These are phyloP conservation scores for Cryptococcus amylolentus DNA, from an alignment of 1,284 basidiomycete species.

Conservation along the genomic window DNA sequence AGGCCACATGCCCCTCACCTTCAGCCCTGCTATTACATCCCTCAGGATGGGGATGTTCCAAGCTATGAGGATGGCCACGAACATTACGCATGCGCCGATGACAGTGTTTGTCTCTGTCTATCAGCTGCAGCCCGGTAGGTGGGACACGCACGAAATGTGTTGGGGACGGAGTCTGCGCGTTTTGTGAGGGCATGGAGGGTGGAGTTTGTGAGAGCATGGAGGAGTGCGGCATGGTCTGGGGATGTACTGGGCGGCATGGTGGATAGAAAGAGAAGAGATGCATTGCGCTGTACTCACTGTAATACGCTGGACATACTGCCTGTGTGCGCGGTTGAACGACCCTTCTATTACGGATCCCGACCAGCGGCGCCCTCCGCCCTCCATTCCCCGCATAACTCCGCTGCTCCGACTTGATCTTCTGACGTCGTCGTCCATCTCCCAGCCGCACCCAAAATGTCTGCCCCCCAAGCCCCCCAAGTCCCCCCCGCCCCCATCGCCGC, in stretches of 20 bases:
- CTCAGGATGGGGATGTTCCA: conserved; percentile 47
- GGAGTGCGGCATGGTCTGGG: background rate
- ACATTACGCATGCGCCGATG: conserved; percentile 46
- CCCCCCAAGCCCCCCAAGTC: conserved; percentile 17
- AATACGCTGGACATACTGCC: background rate
- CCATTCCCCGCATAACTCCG: background rate
- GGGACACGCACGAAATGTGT: conserved; percentile 36
- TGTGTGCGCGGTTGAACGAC: background rate
- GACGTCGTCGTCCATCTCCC: background rate
- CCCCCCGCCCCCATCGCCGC: conserved; percentile 49
- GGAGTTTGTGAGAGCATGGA: background rate
- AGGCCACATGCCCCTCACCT: conserved; percentile 25
- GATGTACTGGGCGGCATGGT: conserved; percentile 4
- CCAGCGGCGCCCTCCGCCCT: background rate
- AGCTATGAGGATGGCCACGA: conserved; percentile 37
- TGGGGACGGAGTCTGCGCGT: conserved; percentile 27
- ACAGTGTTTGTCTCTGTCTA: conserved; percentile 43
- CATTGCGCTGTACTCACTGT: background rate
- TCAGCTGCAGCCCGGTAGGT: background rate
- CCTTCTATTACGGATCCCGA: background rate
- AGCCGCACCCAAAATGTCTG: conserved; percentile 21
- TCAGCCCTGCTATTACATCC: conserved; percentile 41
- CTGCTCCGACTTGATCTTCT: background rate
- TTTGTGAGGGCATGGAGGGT: conserved; percentile 12
- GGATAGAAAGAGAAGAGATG: background rate